Base-by-base conservation (phyloP, 2,329 filamentous ascomycete species). In the Atkinsonella hypoxylon region DNA sequence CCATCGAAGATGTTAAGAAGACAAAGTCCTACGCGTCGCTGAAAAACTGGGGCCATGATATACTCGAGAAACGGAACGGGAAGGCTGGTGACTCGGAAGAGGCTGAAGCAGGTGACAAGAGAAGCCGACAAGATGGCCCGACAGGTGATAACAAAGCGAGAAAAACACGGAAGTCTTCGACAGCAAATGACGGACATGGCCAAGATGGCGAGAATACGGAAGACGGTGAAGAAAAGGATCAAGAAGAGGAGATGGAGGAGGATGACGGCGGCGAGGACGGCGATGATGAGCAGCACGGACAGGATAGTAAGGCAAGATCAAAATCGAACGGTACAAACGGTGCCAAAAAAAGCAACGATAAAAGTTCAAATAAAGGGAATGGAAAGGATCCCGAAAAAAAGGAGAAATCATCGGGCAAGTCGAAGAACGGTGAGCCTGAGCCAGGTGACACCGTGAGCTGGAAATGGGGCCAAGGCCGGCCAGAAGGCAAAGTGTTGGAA, bases 1-100 rank as follows among this genome's bases (percentile, higher is more conserved):
- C 70, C 0, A 53, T 60, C 0, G 66, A 67, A 12, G 68, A 72
- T n/a, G 61, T 70, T 8, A 71, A 72, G 45, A 66, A 72, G 62
- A 74, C 70, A 34, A 75, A 74, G 55, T 74, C 70, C 0, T 81
- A 82, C 45, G 77, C 74, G 30, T 79, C 74, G 4, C 64, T 83
- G 56, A 82, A 82, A 69, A 83, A 82, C 53, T 82, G 78, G 78
- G 75, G 75, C 0, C 75, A 79, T 55, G 76, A 79, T 60, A 62
- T 70, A 18, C 62, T 76, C 52, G 78, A 78, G 58, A 64, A 64
- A 2, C 54, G 58, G 1, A 55, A 55, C 0, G 50, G 48, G 1
- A 53, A 53, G 3, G 51, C 48, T 15, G n/a, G 56, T 1, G 58
- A 46, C 2, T 31, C 40, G 13, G 46, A 55, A 1, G 48, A 53